Evolutionary conservation across 2,329 filamentous ascomycete species (phyloP).

Genomic region (Aspergillus quadricinctus): DNA sequence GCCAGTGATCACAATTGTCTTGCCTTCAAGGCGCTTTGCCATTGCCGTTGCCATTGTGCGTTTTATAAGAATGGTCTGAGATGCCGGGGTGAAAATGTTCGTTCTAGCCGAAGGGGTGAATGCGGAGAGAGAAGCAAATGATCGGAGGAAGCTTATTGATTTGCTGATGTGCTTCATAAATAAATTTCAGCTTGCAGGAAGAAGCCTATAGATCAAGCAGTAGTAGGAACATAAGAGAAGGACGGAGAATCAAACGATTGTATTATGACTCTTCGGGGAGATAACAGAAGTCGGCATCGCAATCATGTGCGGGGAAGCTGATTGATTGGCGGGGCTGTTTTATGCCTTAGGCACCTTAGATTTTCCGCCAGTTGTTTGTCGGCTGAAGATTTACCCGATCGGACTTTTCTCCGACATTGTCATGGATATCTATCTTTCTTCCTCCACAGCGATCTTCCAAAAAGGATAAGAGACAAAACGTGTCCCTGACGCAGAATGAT

Average conservation of each 20-base stretch:
- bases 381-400: slow-evolving; percentile 19
- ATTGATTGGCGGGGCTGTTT: slow-evolving; percentile 1
- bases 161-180: slow-evolving; percentile 27
- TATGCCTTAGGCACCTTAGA: slow-evolving; percentile 14
- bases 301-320: slow-evolving; percentile 16
- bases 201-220: not conserved
- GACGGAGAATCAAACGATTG: not conserved
- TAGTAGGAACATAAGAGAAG: not conserved
- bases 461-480: too few relatives aligned
- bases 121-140: slow-evolving; percentile 15
- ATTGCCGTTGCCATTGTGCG: slow-evolving; percentile 64
- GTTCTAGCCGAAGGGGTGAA: slow-evolving; percentile 12
- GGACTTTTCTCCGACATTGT: slow-evolving; percentile 11
- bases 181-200: not conserved
- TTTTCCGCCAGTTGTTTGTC: slow-evolving; percentile 1
- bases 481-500: not conserved
- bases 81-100: slow-evolving; percentile 15
- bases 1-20: slow-evolving; percentile 87
- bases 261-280: slow-evolving; percentile 2
- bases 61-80: slow-evolving; percentile 20
- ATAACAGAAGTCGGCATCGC: slow-evolving; percentile 5
- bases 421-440: too few relatives aligned
- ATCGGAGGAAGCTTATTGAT: slow-evolving; percentile 23
- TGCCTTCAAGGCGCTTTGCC: slow-evolving; percentile 81
- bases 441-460: too few relatives aligned